Percentiles rank a stretch among this genome's conserved stretches.
These are phyloP conservation scores for Ajuga chamaepitys DNA, from an alignment of 257 asterid genomes.

Conservation along the genomic window DNA sequence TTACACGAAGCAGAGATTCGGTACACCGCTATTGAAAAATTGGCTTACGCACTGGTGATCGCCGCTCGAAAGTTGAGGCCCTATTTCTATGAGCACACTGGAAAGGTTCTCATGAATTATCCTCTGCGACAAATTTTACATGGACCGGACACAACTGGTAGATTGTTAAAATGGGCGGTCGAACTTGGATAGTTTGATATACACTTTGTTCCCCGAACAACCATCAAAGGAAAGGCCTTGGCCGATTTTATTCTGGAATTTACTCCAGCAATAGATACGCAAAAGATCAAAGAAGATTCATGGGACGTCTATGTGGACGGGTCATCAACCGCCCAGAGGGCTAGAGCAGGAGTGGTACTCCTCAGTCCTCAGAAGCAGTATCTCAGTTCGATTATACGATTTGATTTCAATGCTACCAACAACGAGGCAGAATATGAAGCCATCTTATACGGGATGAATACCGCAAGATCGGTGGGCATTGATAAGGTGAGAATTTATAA, in stretches of 20 bases:
- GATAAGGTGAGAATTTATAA: too few relatives aligned
- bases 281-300: too few relatives aligned
- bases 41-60: not conserved
- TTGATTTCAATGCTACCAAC: too few relatives aligned
- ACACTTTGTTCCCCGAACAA: not conserved
- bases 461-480: too few relatives aligned
- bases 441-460: too few relatives aligned
- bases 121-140: not conserved
- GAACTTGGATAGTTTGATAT: not conserved
- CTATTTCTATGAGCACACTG: not conserved
- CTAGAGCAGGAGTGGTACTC: too few relatives aligned
- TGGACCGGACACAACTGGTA: not conserved
- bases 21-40: not conserved
- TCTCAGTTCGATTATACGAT: too few relatives aligned
- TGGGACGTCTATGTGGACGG: too few relatives aligned
- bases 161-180: not conserved
- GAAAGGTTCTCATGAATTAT: not conserved
- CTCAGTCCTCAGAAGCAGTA: too few relatives aligned
- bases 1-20: not conserved
- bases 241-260: not conserved
- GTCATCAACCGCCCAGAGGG: too few relatives aligned
- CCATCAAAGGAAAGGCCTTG: not conserved
- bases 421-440: too few relatives aligned
- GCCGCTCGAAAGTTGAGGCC: not conserved
- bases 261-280: too few relatives aligned